A percentile compares a stretch with the other conserved stretches of the same genome.
These are phyloP conservation scores for Venturia asperata DNA, from an alignment of 2,329 filamentous ascomycete genomes.

Conservation along the genomic window DNA sequence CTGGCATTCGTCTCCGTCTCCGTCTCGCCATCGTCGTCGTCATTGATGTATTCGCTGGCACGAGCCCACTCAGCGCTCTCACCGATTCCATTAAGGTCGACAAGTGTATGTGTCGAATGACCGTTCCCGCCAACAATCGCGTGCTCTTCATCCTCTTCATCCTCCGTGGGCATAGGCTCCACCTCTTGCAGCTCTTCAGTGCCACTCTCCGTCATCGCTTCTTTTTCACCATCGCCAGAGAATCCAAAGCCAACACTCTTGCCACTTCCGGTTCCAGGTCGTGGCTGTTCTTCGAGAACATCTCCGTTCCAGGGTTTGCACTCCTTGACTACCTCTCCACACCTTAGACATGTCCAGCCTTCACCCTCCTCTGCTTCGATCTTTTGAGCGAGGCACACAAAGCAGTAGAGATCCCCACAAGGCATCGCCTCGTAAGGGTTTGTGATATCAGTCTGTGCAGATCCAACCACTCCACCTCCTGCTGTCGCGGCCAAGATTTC, in stretches of 20 bases:
- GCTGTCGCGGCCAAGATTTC: slow-evolving; percentile 64
- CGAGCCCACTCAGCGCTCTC: slow-evolving; percentile 19
- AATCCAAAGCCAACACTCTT: slow-evolving; percentile 22
- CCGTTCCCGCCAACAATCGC: not conserved
- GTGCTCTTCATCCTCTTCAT: slow-evolving; percentile 6
- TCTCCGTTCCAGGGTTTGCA: slow-evolving; percentile 91
- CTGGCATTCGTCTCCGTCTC: slow-evolving; percentile 17
- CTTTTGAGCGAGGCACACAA: slow-evolving; percentile 84
- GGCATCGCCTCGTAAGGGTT: slow-evolving; percentile 90
- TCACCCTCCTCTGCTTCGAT: slow-evolving; percentile 91
- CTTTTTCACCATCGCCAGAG: not conserved
- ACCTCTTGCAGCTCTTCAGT: slow-evolving; percentile 11
- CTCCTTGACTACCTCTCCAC: slow-evolving; percentile 73
- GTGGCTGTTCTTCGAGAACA: slow-evolving; percentile 54
- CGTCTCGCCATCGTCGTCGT: slow-evolving; percentile 15
- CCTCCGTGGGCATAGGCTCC: slow-evolving; percentile 9
- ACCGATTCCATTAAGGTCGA: slow-evolving; percentile 13
- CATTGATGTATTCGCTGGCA: slow-evolving; percentile 13
- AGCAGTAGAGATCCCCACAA: slow-evolving; percentile 92
- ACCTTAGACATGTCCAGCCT: slow-evolving; percentile 85
- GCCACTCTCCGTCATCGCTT: not conserved
- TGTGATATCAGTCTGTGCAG: slow-evolving; percentile 84
- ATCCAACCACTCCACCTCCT: slow-evolving; percentile 74
- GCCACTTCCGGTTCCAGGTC: slow-evolving; percentile 22
- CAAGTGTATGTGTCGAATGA: not conserved